Evolutionary conservation across 139 green algal species (phyloP).

Genomic region (Asterochloris erici): DNA sequence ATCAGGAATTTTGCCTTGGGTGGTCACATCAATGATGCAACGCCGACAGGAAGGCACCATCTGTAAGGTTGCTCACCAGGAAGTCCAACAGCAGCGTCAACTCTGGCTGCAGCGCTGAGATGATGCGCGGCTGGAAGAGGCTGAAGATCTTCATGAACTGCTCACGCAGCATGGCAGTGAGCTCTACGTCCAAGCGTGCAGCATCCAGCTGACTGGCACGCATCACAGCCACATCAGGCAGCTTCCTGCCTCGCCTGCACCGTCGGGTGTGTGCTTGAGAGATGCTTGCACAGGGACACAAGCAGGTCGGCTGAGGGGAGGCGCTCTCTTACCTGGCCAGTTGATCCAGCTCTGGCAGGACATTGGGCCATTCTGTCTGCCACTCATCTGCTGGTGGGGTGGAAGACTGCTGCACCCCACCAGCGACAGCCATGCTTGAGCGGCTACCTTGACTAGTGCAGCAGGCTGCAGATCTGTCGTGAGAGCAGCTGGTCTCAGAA

Average conservation of each 20-base stretch:
- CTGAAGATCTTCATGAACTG: conserved; percentile 65
- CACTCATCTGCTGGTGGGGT: conserved; percentile 30
- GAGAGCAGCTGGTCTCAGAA: too few relatives aligned
- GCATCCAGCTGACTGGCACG: conserved; percentile 82
- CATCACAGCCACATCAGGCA: conserved; percentile 49
- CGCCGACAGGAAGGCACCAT: neutral
- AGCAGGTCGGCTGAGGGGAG: neutral
- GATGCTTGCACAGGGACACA: neutral
- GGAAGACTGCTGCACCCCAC: too few relatives aligned
- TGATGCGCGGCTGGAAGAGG: conserved; percentile 7
- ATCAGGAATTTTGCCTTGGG: neutral
- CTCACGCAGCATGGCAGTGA: conserved; percentile 72
- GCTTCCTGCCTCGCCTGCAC: conserved; percentile 14
- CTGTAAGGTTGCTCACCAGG: conserved; percentile 28
- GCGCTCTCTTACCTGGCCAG: conserved; percentile 22
- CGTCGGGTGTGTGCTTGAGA: neutral
- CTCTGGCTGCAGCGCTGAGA: conserved; percentile 47
- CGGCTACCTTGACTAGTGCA: too few relatives aligned
- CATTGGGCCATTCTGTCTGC: conserved; percentile 28
- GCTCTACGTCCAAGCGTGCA: conserved; percentile 72
- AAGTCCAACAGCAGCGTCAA: conserved; percentile 47
- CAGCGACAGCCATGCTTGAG: too few relatives aligned
- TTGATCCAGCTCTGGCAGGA: conserved; percentile 30
- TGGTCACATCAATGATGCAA: neutral
- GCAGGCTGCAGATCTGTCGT: too few relatives aligned